These are phyloP conservation scores for Paramecium sonneborni DNA, from an alignment of 73 alveolate species.

Conservation along the genomic window DNA sequence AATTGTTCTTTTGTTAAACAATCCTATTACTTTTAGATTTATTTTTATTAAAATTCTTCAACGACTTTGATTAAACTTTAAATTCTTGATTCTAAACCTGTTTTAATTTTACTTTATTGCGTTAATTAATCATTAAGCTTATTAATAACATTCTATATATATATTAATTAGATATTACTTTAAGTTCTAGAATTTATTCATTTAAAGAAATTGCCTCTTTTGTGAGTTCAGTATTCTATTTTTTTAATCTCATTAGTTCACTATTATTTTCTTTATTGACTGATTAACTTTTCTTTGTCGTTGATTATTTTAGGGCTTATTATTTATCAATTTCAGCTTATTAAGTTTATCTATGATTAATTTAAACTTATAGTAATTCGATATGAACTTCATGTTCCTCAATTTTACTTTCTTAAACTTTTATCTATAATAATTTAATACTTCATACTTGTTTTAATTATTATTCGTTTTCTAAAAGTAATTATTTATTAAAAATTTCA, in stretches of 20 bases:
- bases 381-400: constrained; percentile 56
- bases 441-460: background rate
- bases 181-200: constrained; percentile 24
- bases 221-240: constrained; percentile 45
- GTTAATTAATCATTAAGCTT: background rate
- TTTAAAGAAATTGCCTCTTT: constrained; percentile 33
- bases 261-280: background rate
- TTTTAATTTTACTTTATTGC: background rate
- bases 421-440: background rate
- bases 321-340: background rate
- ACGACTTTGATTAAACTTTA: constrained; percentile 22
- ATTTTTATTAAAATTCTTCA: constrained; percentile 31
- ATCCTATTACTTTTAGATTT: background rate
- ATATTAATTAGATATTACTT: background rate
- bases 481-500: background rate
- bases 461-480: background rate
- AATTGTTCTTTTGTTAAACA: background rate
- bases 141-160: background rate
- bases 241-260: constrained; percentile 8
- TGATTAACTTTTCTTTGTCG: background rate
- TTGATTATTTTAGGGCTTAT: background rate
- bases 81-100: background rate
- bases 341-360: background rate
- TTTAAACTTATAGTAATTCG: background rate
- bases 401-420: constrained; percentile 1